phyloP scores from a whole-genome alignment of 257 asterid genomes.

The Nicotiana benthamiana region DNA sequence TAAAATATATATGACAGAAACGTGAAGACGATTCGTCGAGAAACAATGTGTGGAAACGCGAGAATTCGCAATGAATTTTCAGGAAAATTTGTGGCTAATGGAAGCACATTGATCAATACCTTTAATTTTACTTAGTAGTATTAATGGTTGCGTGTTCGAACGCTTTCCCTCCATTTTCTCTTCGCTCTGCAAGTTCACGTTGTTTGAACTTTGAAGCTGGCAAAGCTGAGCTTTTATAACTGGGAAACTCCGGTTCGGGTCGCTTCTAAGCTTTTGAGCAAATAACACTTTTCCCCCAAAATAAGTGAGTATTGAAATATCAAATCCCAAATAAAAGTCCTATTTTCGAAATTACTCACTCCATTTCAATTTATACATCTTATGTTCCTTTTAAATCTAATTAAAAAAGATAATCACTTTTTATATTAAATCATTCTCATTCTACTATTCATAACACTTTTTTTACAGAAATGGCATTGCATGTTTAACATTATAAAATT shows the following conservation, averaged over 20 bases:
- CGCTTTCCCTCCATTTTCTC: conserved; percentile 50
- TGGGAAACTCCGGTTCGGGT: neutral
- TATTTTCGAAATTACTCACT: too few species aligned
- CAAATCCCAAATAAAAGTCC: too few species aligned
- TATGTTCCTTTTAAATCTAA: too few species aligned
- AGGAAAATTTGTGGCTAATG: neutral
- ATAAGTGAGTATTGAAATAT: too few species aligned
- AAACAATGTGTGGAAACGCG: neutral
- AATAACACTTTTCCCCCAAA: too few species aligned
- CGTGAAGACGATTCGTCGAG: neutral
- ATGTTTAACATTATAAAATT: too few species aligned
- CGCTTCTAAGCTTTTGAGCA: too few species aligned
- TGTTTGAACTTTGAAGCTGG: neutral
- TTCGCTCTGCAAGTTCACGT: neutral
- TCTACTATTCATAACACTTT: too few species aligned
- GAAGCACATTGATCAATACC: conserved; percentile 18
- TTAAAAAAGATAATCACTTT: too few species aligned
- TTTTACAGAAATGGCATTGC: too few species aligned
- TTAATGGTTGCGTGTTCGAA: conserved; percentile 21
- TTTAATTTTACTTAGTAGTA: conserved; percentile 42
- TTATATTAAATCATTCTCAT: too few species aligned
- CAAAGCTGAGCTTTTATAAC: neutral
- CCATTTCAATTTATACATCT: too few species aligned
- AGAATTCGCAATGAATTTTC: neutral
- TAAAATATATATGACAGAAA: neutral